phyloP scores from a whole-genome alignment of 1,284 basidiomycete genomes.

The Moesziomyces sp. region DNA sequence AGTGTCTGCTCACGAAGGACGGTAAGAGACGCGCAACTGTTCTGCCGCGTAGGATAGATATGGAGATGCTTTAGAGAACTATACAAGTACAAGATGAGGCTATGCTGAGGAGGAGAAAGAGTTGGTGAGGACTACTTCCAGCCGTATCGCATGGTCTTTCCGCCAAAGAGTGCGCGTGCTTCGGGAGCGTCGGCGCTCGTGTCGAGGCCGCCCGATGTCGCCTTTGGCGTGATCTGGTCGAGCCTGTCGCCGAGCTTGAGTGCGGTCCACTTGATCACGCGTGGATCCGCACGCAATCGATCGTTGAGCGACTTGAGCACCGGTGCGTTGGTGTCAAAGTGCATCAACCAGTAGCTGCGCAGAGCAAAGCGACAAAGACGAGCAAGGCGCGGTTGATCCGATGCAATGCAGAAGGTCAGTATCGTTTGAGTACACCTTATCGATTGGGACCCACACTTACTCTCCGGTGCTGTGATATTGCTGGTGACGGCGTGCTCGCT shows the following conservation, averaged over 20 bases:
- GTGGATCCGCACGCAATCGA: constrained; percentile 79
- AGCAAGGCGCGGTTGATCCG: background rate
- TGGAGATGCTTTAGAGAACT: no score
- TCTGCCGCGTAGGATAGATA: no score
- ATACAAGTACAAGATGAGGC: no score
- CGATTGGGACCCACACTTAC: constrained; percentile 72
- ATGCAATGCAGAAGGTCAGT: background rate
- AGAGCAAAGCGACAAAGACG: background rate
- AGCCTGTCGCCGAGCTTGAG: constrained; percentile 81
- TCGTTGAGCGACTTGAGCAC: constrained; percentile 75
- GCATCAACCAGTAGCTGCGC: constrained; percentile 84
- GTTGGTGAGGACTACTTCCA: constrained; percentile 19
- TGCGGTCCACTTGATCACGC: constrained; percentile 83
- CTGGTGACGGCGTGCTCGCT: constrained; percentile 79
- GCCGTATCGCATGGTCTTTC: constrained; percentile 52
- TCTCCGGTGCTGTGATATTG: constrained; percentile 77
- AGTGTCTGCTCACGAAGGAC: no score
- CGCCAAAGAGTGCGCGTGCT: constrained; percentile 43
- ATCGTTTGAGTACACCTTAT: background rate
- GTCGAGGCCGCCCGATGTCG: constrained; percentile 48
- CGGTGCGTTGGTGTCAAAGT: constrained; percentile 84
- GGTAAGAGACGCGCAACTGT: no score
- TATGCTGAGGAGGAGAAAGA: no score
- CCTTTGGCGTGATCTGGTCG: constrained; percentile 61
- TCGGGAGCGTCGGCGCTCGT: constrained; percentile 38